Evolutionary conservation across 2,329 filamentous ascomycete species (phyloP).

Genomic region (Grosmannia penicillata): DNA sequence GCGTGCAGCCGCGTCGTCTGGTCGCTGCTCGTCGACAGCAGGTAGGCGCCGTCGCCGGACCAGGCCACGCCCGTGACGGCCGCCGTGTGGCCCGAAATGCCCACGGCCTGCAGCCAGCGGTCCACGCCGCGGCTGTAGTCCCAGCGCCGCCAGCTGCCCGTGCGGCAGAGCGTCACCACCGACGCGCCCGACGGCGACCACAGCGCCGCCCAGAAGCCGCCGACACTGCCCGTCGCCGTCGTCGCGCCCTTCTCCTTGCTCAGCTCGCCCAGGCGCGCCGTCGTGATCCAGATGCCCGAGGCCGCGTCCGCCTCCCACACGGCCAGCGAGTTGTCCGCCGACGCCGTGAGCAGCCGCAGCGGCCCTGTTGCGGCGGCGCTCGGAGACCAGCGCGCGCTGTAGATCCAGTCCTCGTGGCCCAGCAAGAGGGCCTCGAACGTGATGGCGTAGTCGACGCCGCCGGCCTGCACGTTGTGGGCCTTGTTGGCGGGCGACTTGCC

Average conservation of each 20-base stretch:
- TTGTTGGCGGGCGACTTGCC: slow-evolving; percentile 79
- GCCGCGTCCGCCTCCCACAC: slow-evolving; percentile 78
- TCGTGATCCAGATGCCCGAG: slow-evolving; percentile 85
- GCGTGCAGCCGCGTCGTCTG: slow-evolving; percentile 86
- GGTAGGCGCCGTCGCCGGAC: slow-evolving; percentile 67
- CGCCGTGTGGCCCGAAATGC: slow-evolving; percentile 70
- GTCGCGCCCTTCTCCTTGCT: slow-evolving; percentile 91
- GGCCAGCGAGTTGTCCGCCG: slow-evolving; percentile 85
- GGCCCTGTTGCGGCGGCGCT: slow-evolving; percentile 19
- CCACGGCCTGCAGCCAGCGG: slow-evolving; percentile 62
- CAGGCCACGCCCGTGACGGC: slow-evolving; percentile 73
- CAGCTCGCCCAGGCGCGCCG: slow-evolving; percentile 77
- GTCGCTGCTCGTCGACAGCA: slow-evolving; percentile 79
- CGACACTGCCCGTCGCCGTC: slow-evolving; percentile 87
- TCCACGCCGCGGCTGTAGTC: slow-evolving; percentile 43
- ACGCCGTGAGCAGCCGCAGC: slow-evolving; percentile 70
- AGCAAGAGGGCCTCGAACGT: slow-evolving; percentile 90
- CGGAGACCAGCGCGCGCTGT: slow-evolving; percentile 64
- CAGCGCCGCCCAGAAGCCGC: slow-evolving; percentile 90
- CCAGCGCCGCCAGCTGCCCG: slow-evolving; percentile 90
- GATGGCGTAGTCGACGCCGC: slow-evolving; percentile 50
- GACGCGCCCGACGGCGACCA: slow-evolving; percentile 68
- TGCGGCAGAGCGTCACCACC: slow-evolving; percentile 73
- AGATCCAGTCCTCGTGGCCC: slow-evolving; percentile 97
- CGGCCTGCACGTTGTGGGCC: slow-evolving; percentile 57